Percentiles rank a stretch among this genome's conserved stretches.
Evolutionary conservation across 441 rosid species (phyloP).

Genomic region (Pelargonium citronellum): DNA sequence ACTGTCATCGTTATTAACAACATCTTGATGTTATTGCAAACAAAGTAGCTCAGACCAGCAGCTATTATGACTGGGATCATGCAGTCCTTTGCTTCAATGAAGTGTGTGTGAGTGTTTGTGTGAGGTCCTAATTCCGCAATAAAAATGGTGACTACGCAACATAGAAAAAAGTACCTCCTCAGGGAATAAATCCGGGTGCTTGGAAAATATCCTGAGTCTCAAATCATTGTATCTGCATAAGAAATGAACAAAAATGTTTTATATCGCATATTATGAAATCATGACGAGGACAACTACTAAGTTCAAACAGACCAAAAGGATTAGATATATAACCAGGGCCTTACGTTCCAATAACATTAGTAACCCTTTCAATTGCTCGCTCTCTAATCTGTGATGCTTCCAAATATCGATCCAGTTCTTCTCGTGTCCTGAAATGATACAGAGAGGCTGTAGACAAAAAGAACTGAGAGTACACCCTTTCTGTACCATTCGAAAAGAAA

Average conservation of each 20-base stretch:
- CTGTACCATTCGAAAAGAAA: slow-evolving; percentile 20
- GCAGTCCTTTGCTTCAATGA: background rate
- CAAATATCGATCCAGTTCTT: slow-evolving; percentile 82
- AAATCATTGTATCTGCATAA: slow-evolving; percentile 68
- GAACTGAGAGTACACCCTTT: slow-evolving; percentile 48
- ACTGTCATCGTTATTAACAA: background rate
- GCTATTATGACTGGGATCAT: too few relatives aligned
- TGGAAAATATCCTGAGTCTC: slow-evolving; percentile 72
- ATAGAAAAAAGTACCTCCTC: slow-evolving; percentile 55
- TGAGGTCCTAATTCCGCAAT: slow-evolving; percentile 6
- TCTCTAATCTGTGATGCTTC: slow-evolving; percentile 93
- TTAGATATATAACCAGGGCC: slow-evolving; percentile 16
- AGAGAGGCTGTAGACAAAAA: slow-evolving; percentile 45
- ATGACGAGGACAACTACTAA: slow-evolving; percentile 2
- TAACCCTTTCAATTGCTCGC: slow-evolving; percentile 87
- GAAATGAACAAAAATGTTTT: slow-evolving; percentile 7
- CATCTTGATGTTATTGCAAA: too few relatives aligned
- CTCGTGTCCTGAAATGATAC: slow-evolving; percentile 72
- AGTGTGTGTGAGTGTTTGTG: background rate
- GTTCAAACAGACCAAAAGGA: slow-evolving; percentile 2
- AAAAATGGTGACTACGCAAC: background rate
- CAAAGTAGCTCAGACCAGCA: too few relatives aligned
- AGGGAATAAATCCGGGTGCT: slow-evolving; percentile 77
- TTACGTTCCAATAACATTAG: slow-evolving; percentile 82
- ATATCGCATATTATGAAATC: slow-evolving; percentile 6